Evolutionary conservation across 2,329 filamentous ascomycete species (phyloP), one percentile per base, ranked within the genome.

Genomic region (Fusarium torulosum): DNA sequence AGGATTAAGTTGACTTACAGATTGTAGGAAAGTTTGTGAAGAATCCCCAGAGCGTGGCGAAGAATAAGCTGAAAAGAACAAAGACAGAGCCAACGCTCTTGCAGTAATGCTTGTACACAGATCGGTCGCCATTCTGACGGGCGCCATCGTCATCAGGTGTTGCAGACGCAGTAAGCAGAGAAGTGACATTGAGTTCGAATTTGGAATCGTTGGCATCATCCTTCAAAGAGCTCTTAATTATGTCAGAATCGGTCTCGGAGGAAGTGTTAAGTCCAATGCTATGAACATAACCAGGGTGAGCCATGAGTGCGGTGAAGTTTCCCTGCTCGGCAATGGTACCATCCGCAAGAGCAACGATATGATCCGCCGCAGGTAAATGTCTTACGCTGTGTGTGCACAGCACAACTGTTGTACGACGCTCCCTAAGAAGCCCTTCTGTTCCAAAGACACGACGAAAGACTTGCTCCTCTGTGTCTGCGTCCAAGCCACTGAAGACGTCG

Each of bases 361-460:
- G 79, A 44, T 86, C 82, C 35, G 75, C 80, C 45, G 68, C 67
- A 1, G 77, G 73, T 5, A 81, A 51, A 53, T 75, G 73, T 1
- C 73, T 67, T 8, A 77, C 59, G 0, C 75, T 75, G 49, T 79
- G 76, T 0, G 74, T 78, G 45, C 77, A 74, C 3, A 86, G 70
- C 1, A 86, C 59, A 2, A 80, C 79, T 1, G 83, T 84, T 3
- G 74, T 74, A 0, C 74, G 71, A 9, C 78, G 65, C 17, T 67
- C 71, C 17, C 76, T 74, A 4, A 84, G 70, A 3, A 86, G 50
- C 0, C 84, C 83, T 1, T 71, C 58, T 0, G 73, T 51, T 1
- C 81, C 79, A 38, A 85, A 79, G 0, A 85, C 74, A 8, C 77
- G 77, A 3, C 76, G 69, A 57, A 85, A 82, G 8, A 86, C 74